phyloP scores from a whole-genome alignment of 2,329 filamentous ascomycete genomes.

The Aspergillus sp. region DNA sequence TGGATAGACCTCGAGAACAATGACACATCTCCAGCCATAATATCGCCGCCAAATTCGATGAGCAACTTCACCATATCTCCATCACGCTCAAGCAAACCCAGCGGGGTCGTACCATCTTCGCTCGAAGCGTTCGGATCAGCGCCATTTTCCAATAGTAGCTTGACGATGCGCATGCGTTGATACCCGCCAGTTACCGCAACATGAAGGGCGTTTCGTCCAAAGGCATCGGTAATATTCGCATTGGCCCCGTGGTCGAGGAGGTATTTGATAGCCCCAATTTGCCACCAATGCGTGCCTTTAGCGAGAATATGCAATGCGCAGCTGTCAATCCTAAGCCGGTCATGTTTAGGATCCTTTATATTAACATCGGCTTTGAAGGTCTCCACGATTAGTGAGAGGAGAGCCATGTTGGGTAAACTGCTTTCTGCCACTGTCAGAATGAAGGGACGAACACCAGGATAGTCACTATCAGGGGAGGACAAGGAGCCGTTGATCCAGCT shows the following conservation, averaged over 20 bases:
- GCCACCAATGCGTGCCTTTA: slow-evolving; percentile 6
- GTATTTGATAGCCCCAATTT: not conserved
- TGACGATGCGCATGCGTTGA: not conserved
- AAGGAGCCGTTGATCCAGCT: not conserved
- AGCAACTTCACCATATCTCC: not conserved
- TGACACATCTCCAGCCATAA: not conserved
- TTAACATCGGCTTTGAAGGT: not conserved
- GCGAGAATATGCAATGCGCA: not conserved
- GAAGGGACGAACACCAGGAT: not conserved
- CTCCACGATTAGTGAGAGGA: not conserved
- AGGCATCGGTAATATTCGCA: not conserved
- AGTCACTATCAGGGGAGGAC: not conserved
- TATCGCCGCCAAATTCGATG: not conserved
- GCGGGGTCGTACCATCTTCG: not conserved
- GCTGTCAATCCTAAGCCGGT: not conserved
- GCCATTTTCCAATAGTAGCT: not conserved
- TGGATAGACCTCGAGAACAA: not conserved
- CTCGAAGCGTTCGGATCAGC: not conserved
- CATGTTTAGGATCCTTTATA: not conserved
- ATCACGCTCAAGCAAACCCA: not conserved
- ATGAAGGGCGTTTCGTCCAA: not conserved
- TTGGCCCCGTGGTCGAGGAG: not conserved
- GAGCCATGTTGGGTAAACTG: not conserved
- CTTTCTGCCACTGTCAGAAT: not conserved
- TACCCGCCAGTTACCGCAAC: not conserved